Conservation (phyloP, 2,329 filamentous ascomycete genomes). For the Diplodia intermedia region DNA sequence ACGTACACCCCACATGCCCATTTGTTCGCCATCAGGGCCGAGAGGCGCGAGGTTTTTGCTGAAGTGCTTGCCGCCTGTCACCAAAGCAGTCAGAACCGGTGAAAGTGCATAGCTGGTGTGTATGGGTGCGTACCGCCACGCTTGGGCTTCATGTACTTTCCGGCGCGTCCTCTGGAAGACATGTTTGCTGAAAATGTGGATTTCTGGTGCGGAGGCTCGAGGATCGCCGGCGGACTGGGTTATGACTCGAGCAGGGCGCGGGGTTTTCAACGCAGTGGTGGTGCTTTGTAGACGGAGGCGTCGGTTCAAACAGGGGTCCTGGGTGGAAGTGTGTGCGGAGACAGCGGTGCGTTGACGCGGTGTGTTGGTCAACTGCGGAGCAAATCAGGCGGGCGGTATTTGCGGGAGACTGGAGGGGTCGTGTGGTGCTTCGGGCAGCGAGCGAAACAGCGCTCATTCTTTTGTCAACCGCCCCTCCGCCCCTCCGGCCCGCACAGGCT, state of each 20-base stretch:
- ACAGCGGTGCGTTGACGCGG: conserved; percentile 1
- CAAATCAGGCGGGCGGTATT: conserved; percentile 24
- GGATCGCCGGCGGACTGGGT: neutral
- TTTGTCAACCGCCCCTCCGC: conserved; percentile 30
- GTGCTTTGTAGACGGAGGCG: neutral
- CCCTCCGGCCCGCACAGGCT: conserved; percentile 1
- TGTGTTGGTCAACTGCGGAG: neutral
- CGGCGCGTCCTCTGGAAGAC: conserved; percentile 76
- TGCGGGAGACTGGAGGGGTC: conserved; percentile 13
- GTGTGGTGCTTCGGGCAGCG: conserved; percentile 28
- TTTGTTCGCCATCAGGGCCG: conserved; percentile 86
- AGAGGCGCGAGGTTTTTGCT: conserved; percentile 88
- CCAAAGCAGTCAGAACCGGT: neutral
- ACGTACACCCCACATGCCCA: conserved; percentile 83
- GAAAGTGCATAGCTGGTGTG: neutral
- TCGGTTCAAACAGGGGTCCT: neutral
- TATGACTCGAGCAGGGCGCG: conserved; percentile 31
- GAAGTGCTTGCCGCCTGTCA: conserved; percentile 90
- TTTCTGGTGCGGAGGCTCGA: conserved; percentile 13
- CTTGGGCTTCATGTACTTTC: conserved; percentile 93
- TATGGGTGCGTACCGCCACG: conserved; percentile 73
- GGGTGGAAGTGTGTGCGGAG: neutral
- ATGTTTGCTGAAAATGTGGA: conserved; percentile 42
- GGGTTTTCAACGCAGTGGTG: neutral
- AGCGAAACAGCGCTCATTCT: conserved; percentile 31